phyloP scores from a whole-genome alignment of 2,329 filamentous ascomycete species.

The Anisogramma anomala region DNA sequence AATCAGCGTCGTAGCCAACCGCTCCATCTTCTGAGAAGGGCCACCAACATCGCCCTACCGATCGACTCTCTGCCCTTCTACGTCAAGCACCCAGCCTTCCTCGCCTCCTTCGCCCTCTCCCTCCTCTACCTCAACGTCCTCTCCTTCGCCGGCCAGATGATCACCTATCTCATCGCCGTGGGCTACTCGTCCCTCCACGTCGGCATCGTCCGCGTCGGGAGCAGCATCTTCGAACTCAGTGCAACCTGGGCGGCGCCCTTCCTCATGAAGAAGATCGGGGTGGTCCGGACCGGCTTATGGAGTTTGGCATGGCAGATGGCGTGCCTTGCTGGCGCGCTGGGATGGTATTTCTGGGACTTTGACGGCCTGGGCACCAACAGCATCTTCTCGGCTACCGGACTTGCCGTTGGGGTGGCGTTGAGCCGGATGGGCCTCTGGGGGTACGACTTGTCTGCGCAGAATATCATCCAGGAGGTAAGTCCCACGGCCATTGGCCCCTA shows the following conservation, averaged over 20 bases:
- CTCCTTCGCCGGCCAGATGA: conserved; percentile 49
- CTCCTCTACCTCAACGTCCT: conserved; percentile 53
- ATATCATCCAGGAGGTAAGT: conserved; percentile 48
- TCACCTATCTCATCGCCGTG: conserved; percentile 47
- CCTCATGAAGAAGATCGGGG: conserved; percentile 42
- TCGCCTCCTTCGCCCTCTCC: conserved; percentile 47
- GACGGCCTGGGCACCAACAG: conserved; percentile 15
- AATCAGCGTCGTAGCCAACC: too few species aligned
- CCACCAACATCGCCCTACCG: conserved; percentile 16
- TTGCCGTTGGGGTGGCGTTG: conserved; percentile 39
- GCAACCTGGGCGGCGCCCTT: conserved; percentile 50
- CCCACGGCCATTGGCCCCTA: conserved; percentile 26
- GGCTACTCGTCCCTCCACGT: conserved; percentile 42
- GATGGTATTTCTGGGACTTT: conserved; percentile 28
- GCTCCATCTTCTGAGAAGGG: neutral
- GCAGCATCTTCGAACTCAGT: conserved; percentile 44
- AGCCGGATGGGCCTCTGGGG: conserved; percentile 51
- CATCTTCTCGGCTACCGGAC: conserved; percentile 31
- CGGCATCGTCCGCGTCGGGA: conserved; percentile 39
- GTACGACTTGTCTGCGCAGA: conserved; percentile 49
- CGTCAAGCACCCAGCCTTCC: conserved; percentile 40
- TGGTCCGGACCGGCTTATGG: conserved; percentile 59
- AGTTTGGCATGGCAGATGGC: conserved; percentile 55
- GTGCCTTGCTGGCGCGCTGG: conserved; percentile 36
- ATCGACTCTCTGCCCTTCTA: conserved; percentile 31